phyloP scores from a whole-genome alignment of 2,329 filamentous ascomycete species.

The Fusarium hostae region DNA sequence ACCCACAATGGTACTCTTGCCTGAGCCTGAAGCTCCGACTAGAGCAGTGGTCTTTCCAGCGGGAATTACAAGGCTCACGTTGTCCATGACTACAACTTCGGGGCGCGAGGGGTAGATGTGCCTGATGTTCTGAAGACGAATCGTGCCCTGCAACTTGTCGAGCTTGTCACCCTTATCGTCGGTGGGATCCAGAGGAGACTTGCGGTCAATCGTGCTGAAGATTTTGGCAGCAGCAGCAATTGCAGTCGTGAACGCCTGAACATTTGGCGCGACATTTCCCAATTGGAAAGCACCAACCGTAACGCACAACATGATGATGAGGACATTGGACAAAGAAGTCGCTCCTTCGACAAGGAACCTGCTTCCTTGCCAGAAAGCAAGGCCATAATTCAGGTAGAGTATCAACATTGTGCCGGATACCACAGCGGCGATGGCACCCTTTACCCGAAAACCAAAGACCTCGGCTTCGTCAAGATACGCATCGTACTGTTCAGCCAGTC shows the following conservation, averaged over 20 bases:
- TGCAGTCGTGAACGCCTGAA: conserved; percentile 85
- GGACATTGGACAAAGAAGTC: conserved; percentile 73
- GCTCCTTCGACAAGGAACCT: conserved; percentile 75
- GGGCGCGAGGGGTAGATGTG: conserved; percentile 95
- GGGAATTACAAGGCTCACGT: conserved; percentile 81
- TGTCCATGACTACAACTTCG: conserved; percentile 88
- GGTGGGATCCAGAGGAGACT: conserved; percentile 83
- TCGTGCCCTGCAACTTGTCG: conserved; percentile 76
- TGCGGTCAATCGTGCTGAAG: conserved; percentile 89
- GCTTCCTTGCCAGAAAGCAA: conserved; percentile 90
- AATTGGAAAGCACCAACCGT: conserved; percentile 95
- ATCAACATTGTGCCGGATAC: conserved; percentile 76
- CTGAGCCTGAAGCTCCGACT: conserved; percentile 92
- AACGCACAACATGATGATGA: conserved; percentile 89
- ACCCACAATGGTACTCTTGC: conserved; percentile 94
- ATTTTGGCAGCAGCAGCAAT: conserved; percentile 90
- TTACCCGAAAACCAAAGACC: too few species aligned
- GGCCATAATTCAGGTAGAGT: conserved; percentile 85
- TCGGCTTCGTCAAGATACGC: too few species aligned
- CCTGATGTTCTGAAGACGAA: conserved; percentile 84
- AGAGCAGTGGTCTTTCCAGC: conserved; percentile 93
- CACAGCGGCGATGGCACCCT: too few species aligned
- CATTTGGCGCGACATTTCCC: conserved; percentile 86
- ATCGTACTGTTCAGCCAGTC: too few species aligned
- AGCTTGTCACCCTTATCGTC: conserved; percentile 75